Base-by-base conservation (phyloP, 1,139 yeast genomes). In the Pichia sp. region DNA sequence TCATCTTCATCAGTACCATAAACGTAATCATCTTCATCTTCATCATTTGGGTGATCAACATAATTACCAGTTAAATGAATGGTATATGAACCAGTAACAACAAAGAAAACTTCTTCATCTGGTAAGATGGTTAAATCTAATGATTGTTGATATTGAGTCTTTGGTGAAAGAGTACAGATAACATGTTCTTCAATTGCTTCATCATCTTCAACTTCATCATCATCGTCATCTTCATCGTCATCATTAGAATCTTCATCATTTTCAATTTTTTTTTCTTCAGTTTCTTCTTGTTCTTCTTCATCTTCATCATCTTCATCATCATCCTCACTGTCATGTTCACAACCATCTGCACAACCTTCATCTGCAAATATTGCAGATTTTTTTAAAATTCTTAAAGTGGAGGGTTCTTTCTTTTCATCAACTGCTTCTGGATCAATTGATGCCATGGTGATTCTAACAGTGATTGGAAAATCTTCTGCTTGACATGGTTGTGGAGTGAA, bases 31-130 rank as follows among this genome's bases (percentile, higher is more conserved):
- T 77, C 83, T 44, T 72, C 79, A 50, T 75, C 83, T 48, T 77
- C 85, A 58, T 85, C 94, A 58, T 82, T 89, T 67, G 97, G 97
- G 70, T 89, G 96, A 66, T 86, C 94, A 65, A 92, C 84, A 72
- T 84, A 88, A 82, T 92, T 90, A 75, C 99, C 99, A 61, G 88
- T 77, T 64, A 92, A 75, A 69, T 90, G 95, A 58, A 92, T 76
- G 59, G 96, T 86, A 74, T 88, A 89, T 37, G 97, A 89, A 61
- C 98, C 98, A 57, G 96, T 85, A 53, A 87, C 97, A 63, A 88
- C 94, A 66, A 92, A 92, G 74, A 77, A 82, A 54, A 92, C 90
- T 65, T 89, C 96, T 73, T 92, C 98, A 65, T 84, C 94, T 62
- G 97, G 96, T 53, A 84, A 78, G 65, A 94, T 85, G 64, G 95